These are phyloP conservation scores for Entomortierella lignicola DNA, from an alignment of 192 early-diverging fungal species.

Conservation along the genomic window DNA sequence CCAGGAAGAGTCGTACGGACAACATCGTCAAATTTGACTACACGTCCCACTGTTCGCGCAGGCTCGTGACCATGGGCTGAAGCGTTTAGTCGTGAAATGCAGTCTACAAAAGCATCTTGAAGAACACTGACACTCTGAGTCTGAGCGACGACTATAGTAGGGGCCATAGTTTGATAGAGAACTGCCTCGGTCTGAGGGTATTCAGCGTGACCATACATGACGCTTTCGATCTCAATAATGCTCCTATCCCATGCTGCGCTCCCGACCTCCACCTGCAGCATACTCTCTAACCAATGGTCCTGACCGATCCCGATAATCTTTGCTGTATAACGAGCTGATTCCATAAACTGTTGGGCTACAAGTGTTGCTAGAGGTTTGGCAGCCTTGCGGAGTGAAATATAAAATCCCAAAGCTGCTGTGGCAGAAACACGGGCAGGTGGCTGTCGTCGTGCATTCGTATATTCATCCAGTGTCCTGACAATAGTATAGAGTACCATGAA, in stretches of 20 bases:
- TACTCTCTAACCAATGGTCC: constrained; percentile 49
- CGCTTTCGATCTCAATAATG: constrained; percentile 45
- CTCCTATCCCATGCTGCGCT: constrained; percentile 43
- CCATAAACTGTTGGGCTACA: constrained; percentile 54
- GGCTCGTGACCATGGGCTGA: constrained; percentile 13
- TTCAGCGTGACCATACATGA: constrained; percentile 45
- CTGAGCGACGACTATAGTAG: constrained; percentile 46
- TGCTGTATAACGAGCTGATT: constrained; percentile 49
- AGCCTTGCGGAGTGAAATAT: constrained; percentile 37
- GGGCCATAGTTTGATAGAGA: constrained; percentile 49
- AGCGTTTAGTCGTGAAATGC: constrained; percentile 42
- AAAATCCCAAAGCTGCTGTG: constrained; percentile 45
- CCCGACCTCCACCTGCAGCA: constrained; percentile 52
- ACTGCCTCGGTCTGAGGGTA: constrained; percentile 48
- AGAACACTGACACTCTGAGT: constrained; percentile 35
- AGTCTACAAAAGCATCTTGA: constrained; percentile 47
- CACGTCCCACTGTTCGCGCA: not conserved
- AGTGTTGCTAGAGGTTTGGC: constrained; percentile 44
- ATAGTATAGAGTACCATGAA: constrained; percentile 52
- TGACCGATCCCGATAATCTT: constrained; percentile 44
- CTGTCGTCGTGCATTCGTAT: constrained; percentile 50
- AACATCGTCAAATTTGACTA: constrained; percentile 41
- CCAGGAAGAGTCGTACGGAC: constrained; percentile 41
- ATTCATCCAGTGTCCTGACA: constrained; percentile 48
- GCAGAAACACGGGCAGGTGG: constrained; percentile 53